Evolutionary conservation across 164 flowering plant species (phyloP), one percentile per base, ranked within the genome.

Genomic region (Vitis labrusca): DNA sequence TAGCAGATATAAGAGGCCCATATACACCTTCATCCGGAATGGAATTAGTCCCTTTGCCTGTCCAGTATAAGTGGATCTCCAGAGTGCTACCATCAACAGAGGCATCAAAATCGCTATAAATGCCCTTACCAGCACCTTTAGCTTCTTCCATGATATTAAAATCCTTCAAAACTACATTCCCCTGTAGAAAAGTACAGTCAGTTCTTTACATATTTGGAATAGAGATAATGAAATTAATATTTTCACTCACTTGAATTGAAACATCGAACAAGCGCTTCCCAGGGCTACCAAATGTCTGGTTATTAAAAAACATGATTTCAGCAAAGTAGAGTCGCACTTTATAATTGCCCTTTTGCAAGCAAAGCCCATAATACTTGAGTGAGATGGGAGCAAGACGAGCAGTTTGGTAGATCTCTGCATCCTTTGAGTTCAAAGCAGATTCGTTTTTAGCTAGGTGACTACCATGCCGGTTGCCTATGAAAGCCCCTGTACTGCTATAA

Each of bases 221-320:
- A 32, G 44, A 32, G 44, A 32, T 3, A 32, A 6, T 32, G 44
- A 32, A 32, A 32, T 32, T 61, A 3, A 19, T 7, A 32, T 6
- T 29, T 15, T 9, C 44, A 71, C 80, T 80, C 70, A 92, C 99
- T 74, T 94, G 98, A 50, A 92, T 85, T 4, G 86, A 82, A 5
- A 95, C 83, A 72, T 95, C 96, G 70, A 95, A 93, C 37, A 84
- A 61, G 51, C 98, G 92, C 76, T 59, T 82, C 4, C 98, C 99
- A 61, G 79, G 65, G 72, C 90, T 83, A 63, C 72, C 23, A 67
- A 63, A 91, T 12, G 81, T 80, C 53, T 71, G 66, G 65, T 85
- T 78, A 83, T 85, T 73, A 15, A 85, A 55, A 69, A 69, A 90
- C 77, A 82, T 78, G 14, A 88, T 91, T 76, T 93, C 99, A 17